Conservation (phyloP, 495 filamentous ascomycete genomes). For the Trichoderma orchidacearum region DNA sequence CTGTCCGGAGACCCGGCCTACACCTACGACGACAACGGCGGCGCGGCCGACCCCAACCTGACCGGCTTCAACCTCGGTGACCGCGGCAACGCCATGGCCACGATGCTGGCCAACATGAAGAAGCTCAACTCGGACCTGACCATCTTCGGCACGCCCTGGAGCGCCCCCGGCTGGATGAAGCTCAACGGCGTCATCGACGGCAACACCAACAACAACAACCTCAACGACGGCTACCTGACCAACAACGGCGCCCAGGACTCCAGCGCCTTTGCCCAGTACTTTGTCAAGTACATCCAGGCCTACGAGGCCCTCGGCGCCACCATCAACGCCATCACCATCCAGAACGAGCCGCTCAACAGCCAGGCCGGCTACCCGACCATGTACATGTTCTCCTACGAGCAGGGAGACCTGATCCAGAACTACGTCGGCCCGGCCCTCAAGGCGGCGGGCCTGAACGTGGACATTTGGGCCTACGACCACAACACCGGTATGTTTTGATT, state of each 20-base stretch:
- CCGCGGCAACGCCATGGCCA: constrained; percentile 38
- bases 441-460: constrained; percentile 24
- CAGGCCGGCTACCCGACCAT: constrained; percentile 39
- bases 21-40: constrained; percentile 36
- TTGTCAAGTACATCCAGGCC: constrained; percentile 42
- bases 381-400: constrained; percentile 38
- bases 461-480: constrained; percentile 43
- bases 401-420: constrained; percentile 30
- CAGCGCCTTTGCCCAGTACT: constrained; percentile 36
- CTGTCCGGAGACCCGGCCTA: constrained; percentile 33
- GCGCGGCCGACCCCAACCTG: constrained; percentile 24
- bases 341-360: constrained; percentile 44
- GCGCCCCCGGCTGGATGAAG: constrained; percentile 46
- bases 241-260: constrained; percentile 3
- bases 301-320: constrained; percentile 25
- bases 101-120: constrained; percentile 28
- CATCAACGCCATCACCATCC: constrained; percentile 41
- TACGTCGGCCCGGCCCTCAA: constrained; percentile 33
- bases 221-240: constrained; percentile 31
- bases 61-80: constrained; percentile 31
- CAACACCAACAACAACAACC: constrained; percentile 21
- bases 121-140: constrained; percentile 17
- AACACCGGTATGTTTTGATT: constrained; percentile 30
- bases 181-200: constrained; percentile 30
- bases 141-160: constrained; percentile 40